Percentiles rank a stretch among this genome's conserved stretches.
Conservation (phyloP, 139 green algal species). For the Tetradesmus obliquus region DNA sequence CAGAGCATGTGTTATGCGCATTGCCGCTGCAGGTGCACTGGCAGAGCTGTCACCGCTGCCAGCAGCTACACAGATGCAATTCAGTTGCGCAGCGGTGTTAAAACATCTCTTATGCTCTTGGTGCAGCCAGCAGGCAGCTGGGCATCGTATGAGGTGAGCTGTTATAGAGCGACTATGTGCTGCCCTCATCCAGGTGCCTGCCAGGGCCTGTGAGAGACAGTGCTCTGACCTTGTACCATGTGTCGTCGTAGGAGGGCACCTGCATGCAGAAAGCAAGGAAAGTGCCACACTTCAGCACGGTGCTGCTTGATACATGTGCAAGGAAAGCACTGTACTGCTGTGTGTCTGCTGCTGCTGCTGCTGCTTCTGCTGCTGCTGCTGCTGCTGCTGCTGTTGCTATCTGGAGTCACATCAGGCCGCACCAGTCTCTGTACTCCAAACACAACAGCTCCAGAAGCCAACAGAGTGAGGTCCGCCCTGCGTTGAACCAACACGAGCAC, state of each 20-base stretch:
- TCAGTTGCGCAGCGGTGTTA: too few relatives aligned
- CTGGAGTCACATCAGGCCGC: neutral
- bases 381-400: neutral
- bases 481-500: neutral
- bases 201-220: neutral
- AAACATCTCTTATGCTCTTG: too few relatives aligned
- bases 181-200: too few relatives aligned
- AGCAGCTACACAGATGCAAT: too few relatives aligned
- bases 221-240: slow-evolving; percentile 22
- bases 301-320: neutral
- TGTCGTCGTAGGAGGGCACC: slow-evolving; percentile 44
- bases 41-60: too few relatives aligned
- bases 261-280: neutral
- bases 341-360: neutral
- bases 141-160: too few relatives aligned
- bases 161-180: too few relatives aligned
- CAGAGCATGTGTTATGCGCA: too few relatives aligned
- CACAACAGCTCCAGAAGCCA: slow-evolving; percentile 53
- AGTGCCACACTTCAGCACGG: neutral
- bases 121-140: too few relatives aligned
- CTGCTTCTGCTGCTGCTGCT: neutral
- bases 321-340: neutral
- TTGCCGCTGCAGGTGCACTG: too few relatives aligned
- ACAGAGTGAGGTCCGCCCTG: slow-evolving; percentile 54
- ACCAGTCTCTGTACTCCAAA: slow-evolving; percentile 58